Conservation (phyloP, 495 filamentous ascomycete genomes). For the Podospora conica region DNA sequence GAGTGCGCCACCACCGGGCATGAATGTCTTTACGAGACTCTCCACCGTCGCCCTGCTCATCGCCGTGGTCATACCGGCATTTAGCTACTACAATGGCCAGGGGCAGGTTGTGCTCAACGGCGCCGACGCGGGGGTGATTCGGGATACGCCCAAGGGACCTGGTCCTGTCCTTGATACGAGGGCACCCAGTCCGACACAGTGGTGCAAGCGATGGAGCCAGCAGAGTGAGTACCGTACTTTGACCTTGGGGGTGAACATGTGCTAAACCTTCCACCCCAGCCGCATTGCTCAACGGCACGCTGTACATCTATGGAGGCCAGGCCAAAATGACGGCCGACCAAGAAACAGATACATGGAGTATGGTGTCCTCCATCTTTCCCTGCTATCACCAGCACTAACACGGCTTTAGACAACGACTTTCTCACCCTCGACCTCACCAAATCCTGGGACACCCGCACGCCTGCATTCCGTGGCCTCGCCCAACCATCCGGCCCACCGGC, state of each 20-base stretch:
- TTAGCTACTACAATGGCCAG: constrained; percentile 36
- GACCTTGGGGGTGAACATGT: not conserved
- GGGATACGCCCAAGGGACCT: constrained; percentile 15
- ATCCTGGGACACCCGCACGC: constrained; percentile 58
- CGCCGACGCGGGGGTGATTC: constrained; percentile 43
- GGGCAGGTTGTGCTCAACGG: constrained; percentile 31
- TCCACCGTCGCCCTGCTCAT: constrained; percentile 48
- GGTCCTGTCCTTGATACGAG: constrained; percentile 32
- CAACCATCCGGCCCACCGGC: constrained; percentile 62
- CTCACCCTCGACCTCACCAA: constrained; percentile 58
- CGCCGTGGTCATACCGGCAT: constrained; percentile 45
- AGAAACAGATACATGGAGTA: constrained; percentile 58
- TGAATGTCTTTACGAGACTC: constrained; percentile 35
- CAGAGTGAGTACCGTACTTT: constrained; percentile 44
- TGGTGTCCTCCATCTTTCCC: constrained; percentile 15
- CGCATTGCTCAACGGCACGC: constrained; percentile 60
- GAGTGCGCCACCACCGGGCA: constrained; percentile 34
- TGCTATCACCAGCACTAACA: constrained; percentile 18
- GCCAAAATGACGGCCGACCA: constrained; percentile 48
- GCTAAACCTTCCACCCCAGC: constrained; percentile 16
- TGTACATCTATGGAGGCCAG: constrained; percentile 72
- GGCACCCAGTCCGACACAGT: constrained; percentile 43
- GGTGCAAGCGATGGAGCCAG: constrained; percentile 63
- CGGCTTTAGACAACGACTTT: constrained; percentile 57
- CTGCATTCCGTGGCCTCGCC: constrained; percentile 53